Percentiles rank a stretch among this genome's conserved stretches.
These are phyloP conservation scores for Gillenia trifoliata DNA, from an alignment of 306 rosid genomes.

Conservation along the genomic window DNA sequence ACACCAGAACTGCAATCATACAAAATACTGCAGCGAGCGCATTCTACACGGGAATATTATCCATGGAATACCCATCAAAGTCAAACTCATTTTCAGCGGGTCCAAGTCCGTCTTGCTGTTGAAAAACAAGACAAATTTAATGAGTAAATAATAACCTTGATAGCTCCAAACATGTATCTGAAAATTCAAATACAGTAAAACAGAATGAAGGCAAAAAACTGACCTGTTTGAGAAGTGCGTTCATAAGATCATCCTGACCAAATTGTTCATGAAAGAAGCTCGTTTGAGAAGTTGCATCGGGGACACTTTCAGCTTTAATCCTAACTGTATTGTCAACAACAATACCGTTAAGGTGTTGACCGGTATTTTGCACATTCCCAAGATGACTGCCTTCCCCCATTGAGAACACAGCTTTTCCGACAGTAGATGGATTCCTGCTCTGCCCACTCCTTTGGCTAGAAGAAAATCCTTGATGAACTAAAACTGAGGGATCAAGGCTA, in stretches of 20 bases:
- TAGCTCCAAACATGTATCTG: background rate
- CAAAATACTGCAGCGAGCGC: slow-evolving; percentile 18
- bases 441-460: slow-evolving; percentile 48
- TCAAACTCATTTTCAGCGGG: slow-evolving; percentile 68
- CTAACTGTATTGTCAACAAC: slow-evolving; percentile 45
- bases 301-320: slow-evolving; percentile 61
- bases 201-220: slow-evolving; percentile 14
- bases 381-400: slow-evolving; percentile 41
- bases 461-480: slow-evolving; percentile 69
- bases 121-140: slow-evolving; percentile 7
- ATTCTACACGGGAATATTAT: slow-evolving; percentile 75
- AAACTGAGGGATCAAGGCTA: slow-evolving; percentile 56
- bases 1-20: slow-evolving; percentile 52
- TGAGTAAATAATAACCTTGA: background rate
- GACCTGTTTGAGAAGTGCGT: slow-evolving; percentile 93
- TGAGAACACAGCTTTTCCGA: slow-evolving; percentile 51
- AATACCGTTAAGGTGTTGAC: slow-evolving; percentile 44
- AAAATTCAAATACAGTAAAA: background rate
- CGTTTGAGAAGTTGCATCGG: slow-evolving; percentile 46
- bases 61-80: slow-evolving; percentile 80
- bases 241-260: slow-evolving; percentile 93
- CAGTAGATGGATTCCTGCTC: slow-evolving; percentile 34
- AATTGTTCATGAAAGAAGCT: slow-evolving; percentile 61
- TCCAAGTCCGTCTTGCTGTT: slow-evolving; percentile 78
- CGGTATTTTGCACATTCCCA: slow-evolving; percentile 42